Base-by-base conservation (phyloP, 192 early-diverging fungal genomes). In the Blastocladiella britannica region DNA sequence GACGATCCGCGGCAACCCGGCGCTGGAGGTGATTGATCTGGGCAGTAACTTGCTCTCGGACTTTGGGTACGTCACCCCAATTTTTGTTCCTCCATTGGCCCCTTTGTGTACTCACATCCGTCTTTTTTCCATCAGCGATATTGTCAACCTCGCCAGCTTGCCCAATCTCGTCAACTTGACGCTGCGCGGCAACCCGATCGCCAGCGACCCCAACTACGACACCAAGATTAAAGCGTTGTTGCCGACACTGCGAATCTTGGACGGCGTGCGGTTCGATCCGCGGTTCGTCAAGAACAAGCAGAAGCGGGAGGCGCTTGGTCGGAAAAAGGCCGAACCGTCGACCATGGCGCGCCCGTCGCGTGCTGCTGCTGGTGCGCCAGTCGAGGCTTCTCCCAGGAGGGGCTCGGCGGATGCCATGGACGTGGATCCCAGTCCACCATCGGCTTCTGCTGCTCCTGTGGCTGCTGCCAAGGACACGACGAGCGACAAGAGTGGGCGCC, bases 191-290 rank as follows among this genome's bases (percentile, higher is more conserved):
- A 79, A 86, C 55, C 76, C 82, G 47, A 66, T 79, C 57, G 67
- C 70, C 28, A 52, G 71, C 3, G 67, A 70, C 56, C 63, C 65
- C 20, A 70, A 72, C 52, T 81, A 81, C 54, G 62, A 67, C 53
- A 60, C 79, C 55, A 75, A 72, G 73, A 74, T 80, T 22, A 54
- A 84, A 53, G 69, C 63, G 18, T 55, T 79, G 22, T 63, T 82
- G 15, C 76, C 83, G 24, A 72, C 75, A 22, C 62, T 88, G 54
- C 70, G 83, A 20, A 72, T 88, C 8, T 61, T 88, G 53, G 86
- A 88, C 65, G 75, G 75, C 8, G 82, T 80, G 25, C 65, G 86
- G 31, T 84, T 87, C 58, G 86, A 88, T 69, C 60, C 59, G 24
- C 80, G 74, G 58, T 88, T 82, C 64, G 62, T 83, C 52, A 65